Evolutionary conservation across 768 basidiomycete genomes (phyloP).

Genomic region (Tephrocybe sp.): DNA sequence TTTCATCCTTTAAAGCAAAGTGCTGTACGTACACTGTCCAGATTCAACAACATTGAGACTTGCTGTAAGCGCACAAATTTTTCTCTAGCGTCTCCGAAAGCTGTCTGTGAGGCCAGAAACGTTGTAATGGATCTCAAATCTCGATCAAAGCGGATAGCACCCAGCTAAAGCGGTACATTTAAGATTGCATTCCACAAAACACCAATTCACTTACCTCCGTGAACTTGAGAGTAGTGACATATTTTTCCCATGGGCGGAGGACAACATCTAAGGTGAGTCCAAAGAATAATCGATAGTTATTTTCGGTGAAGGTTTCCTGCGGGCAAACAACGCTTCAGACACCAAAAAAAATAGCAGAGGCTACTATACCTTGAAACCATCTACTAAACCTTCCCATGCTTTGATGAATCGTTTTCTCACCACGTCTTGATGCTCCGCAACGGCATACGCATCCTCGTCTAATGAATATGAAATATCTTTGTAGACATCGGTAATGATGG

Average conservation of each 20-base stretch:
- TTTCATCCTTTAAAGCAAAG: background rate
- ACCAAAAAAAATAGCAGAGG: background rate
- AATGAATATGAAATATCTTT: constrained; percentile 86
- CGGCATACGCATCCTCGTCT: constrained; percentile 83
- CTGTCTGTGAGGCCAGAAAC: constrained; percentile 84
- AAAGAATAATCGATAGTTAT: constrained; percentile 85
- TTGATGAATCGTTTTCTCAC: constrained; percentile 89
- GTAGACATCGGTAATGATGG: constrained; percentile 82
- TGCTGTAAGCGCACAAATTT: constrained; percentile 92
- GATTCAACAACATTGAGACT: constrained; percentile 86
- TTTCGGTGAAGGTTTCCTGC: constrained; percentile 87
- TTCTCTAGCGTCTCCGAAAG: constrained; percentile 87
- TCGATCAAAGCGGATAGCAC: constrained; percentile 92
- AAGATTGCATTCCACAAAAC: background rate
- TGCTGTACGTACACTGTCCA: constrained; percentile 61
- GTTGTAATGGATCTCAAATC: constrained; percentile 83
- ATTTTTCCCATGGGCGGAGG: constrained; percentile 95
- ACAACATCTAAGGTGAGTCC: constrained; percentile 82
- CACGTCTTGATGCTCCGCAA: constrained; percentile 82
- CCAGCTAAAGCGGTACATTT: constrained; percentile 54
- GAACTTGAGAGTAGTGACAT: constrained; percentile 74
- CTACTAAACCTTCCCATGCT: constrained; percentile 81
- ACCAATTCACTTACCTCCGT: constrained; percentile 64
- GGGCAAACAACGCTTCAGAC: background rate
- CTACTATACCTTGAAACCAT: constrained; percentile 74